Evolutionary conservation across 495 filamentous ascomycete species (phyloP).

Genomic region (Symbiotaphrina buchneri): DNA sequence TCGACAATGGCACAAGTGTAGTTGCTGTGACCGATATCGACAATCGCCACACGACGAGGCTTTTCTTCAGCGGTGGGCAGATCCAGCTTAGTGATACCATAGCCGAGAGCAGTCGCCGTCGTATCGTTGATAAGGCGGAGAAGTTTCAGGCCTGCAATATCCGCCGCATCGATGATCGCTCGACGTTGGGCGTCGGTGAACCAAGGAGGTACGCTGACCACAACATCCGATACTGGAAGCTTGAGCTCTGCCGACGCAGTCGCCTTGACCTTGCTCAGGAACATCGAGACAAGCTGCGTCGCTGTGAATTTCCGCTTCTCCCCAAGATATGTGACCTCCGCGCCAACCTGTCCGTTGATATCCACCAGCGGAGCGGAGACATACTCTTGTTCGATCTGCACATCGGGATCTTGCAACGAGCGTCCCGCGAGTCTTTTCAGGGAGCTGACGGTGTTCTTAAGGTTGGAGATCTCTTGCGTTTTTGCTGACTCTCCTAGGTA

Average conservation of each 20-base stretch:
- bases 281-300: conserved; percentile 85
- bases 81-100: conserved; percentile 92
- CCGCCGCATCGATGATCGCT: conserved; percentile 72
- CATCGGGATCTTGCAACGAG: conserved; percentile 68
- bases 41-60: conserved; percentile 72
- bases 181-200: conserved; percentile 90
- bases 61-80: conserved; percentile 79
- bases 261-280: conserved; percentile 78
- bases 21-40: conserved; percentile 94
- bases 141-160: conserved; percentile 82
- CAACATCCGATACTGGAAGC: conserved; percentile 83
- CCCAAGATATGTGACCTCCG: conserved; percentile 79
- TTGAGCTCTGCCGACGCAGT: conserved; percentile 74
- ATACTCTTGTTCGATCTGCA: conserved; percentile 76
- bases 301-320: conserved; percentile 87
- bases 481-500: conserved; percentile 89
- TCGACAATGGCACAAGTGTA: conserved; percentile 88
- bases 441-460: conserved; percentile 92
- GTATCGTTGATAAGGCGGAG: conserved; percentile 96
- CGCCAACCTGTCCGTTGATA: conserved; percentile 81
- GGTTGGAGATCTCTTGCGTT: conserved; percentile 96
- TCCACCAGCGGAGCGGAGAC: conserved; percentile 77
- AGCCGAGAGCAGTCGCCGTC: conserved; percentile 86
- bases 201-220: conserved; percentile 88
- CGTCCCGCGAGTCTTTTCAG: conserved; percentile 86